Evolutionary conservation across 2,329 filamentous ascomycete species (phyloP).

Genomic region (Fusarium hainanense): DNA sequence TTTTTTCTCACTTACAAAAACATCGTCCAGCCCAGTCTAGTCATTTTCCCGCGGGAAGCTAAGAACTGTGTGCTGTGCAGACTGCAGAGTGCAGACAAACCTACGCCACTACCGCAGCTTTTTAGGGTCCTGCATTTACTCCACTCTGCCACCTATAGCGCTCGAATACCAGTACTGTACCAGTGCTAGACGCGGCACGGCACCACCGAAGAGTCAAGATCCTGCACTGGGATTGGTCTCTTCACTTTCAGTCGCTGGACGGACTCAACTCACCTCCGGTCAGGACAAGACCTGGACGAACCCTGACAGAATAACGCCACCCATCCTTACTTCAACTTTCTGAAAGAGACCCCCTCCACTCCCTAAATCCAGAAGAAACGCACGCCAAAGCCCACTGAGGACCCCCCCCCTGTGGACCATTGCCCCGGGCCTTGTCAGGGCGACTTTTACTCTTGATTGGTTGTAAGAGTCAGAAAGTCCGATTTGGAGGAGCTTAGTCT

Average conservation of each 20-base stretch:
- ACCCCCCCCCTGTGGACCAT: slow-evolving; percentile 43
- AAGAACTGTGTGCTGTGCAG: slow-evolving; percentile 22
- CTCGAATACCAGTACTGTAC: not conserved
- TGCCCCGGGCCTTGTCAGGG: slow-evolving; percentile 42
- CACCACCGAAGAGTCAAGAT: slow-evolving; percentile 32
- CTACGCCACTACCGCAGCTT: slow-evolving; percentile 30
- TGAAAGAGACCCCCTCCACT: slow-evolving; percentile 9
- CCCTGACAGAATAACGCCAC: slow-evolving; percentile 34
- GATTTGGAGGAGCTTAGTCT: slow-evolving; percentile 38
- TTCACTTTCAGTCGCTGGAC: not conserved
- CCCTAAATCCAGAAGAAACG: slow-evolving; percentile 20
- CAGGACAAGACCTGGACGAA: slow-evolving; percentile 21
- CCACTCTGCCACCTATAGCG: slow-evolving; percentile 17
- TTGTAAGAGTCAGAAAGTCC: slow-evolving; percentile 30
- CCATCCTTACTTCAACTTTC: not conserved
- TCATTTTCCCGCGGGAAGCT: slow-evolving; percentile 28
- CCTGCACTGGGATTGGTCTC: slow-evolving; percentile 22
- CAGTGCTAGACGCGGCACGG: slow-evolving; percentile 27
- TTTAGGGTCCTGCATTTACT: slow-evolving; percentile 40
- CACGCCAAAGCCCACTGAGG: slow-evolving; percentile 35
- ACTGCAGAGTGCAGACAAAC: slow-evolving; percentile 4
- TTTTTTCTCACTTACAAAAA: slow-evolving; percentile 12
- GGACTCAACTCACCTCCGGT: slow-evolving; percentile 20
- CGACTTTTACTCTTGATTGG: slow-evolving; percentile 33
- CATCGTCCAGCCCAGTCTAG: slow-evolving; percentile 3